Evolutionary conservation across 2,329 filamentous ascomycete species (phyloP).

Genomic region (Colletotrichum scovillei): DNA sequence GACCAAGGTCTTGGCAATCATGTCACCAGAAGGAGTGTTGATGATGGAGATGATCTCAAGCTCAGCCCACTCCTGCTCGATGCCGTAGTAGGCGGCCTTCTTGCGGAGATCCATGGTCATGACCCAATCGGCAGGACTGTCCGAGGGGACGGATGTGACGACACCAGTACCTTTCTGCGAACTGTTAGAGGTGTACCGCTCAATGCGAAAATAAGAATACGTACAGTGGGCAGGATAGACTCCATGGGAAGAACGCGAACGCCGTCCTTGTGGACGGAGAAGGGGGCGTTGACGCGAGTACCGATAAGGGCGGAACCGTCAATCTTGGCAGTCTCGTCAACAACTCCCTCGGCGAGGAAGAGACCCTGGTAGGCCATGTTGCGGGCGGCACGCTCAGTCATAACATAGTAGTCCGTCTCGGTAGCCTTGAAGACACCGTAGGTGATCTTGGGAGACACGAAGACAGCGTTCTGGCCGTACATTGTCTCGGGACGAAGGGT

Average conservation of each 20-base stretch:
- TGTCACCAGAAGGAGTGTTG: slow-evolving; percentile 88
- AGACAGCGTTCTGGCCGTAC: slow-evolving; percentile 98
- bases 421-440: slow-evolving; percentile 89
- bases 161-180: slow-evolving; percentile 88
- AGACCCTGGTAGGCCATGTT: slow-evolving; percentile 98
- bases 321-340: slow-evolving; percentile 80
- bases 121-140: slow-evolving; percentile 95
- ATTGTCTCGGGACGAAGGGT: slow-evolving; percentile 97
- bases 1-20: slow-evolving; percentile 84
- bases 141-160: slow-evolving; percentile 94
- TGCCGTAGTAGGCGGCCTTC: slow-evolving; percentile 96
- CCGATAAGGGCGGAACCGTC: slow-evolving; percentile 85
- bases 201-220: not conserved
- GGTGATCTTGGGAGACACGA: slow-evolving; percentile 88
- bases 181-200: not conserved
- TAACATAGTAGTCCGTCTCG: slow-evolving; percentile 83
- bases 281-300: slow-evolving; percentile 87
- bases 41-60: slow-evolving; percentile 91
- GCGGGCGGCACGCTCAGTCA: slow-evolving; percentile 83
- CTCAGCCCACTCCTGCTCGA: slow-evolving; percentile 96
- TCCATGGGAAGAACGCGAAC: slow-evolving; percentile 97
- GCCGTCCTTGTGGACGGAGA: slow-evolving; percentile 85
- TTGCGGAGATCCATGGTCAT: slow-evolving; percentile 89
- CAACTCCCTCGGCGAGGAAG: slow-evolving; percentile 80
- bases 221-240: slow-evolving; percentile 78